Evolutionary conservation across 495 filamentous ascomycete species (phyloP).

Genomic region (Echria macrotheca): DNA sequence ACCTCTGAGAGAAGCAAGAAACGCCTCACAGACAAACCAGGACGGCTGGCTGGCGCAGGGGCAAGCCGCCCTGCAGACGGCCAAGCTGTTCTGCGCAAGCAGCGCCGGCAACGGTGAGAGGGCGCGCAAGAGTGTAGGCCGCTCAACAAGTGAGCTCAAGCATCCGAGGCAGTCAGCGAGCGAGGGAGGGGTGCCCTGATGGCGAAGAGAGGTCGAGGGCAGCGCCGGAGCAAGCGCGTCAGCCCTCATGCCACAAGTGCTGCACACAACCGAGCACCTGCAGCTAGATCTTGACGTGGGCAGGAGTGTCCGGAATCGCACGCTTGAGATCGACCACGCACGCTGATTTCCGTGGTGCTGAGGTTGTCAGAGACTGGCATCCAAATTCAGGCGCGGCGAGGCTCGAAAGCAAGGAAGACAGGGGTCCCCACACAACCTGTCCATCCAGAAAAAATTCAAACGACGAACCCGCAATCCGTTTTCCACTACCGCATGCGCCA

Average conservation of each 20-base stretch:
- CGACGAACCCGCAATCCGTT: slow-evolving; percentile 20
- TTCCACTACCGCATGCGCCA: slow-evolving; percentile 2
- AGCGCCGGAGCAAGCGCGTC: too few relatives aligned
- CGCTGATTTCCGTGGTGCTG: slow-evolving; percentile 12
- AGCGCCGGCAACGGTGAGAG: too few relatives aligned
- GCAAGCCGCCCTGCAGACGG: neutral
- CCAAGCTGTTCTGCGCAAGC: too few relatives aligned
- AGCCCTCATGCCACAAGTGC: slow-evolving; percentile 21
- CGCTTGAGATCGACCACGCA: slow-evolving; percentile 11
- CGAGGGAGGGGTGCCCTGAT: too few relatives aligned
- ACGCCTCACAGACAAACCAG: too few relatives aligned
- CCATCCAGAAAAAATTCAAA: slow-evolving; percentile 31
- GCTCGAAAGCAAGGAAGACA: slow-evolving; percentile 14
- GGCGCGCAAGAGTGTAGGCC: too few relatives aligned
- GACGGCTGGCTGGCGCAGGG: neutral
- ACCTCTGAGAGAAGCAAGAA: too few relatives aligned
- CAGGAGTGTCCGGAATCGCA: slow-evolving; percentile 4
- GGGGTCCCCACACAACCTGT: slow-evolving; percentile 27
- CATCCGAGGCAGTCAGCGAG: too few relatives aligned
- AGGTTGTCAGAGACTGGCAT: slow-evolving; percentile 17
- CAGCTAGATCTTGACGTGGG: slow-evolving; percentile 13
- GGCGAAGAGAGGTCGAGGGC: too few relatives aligned
- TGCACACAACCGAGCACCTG: slow-evolving; percentile 29
- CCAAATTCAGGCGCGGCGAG: slow-evolving; percentile 20
- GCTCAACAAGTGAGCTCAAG: too few relatives aligned